These are phyloP conservation scores for Rhodomyrtus tomentosa DNA, from an alignment of 345 rosid genomes.

Conservation along the genomic window DNA sequence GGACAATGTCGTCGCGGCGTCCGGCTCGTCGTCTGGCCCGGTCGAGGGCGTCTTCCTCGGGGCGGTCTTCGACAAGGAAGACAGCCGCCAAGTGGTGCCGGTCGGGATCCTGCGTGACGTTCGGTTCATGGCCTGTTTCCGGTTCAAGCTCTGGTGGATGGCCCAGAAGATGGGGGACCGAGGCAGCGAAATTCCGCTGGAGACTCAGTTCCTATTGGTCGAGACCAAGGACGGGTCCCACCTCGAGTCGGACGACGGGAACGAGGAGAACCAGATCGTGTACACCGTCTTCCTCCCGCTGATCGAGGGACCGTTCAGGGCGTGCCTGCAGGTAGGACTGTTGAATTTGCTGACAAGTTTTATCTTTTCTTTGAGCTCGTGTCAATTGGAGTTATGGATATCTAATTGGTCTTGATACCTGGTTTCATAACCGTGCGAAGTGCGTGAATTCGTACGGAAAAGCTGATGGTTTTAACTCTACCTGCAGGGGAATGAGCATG, in stretches of 20 bases:
- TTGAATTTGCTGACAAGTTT: not conserved
- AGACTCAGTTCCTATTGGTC: slow-evolving; percentile 75
- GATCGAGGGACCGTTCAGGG: slow-evolving; percentile 73
- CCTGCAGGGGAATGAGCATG: slow-evolving; percentile 52
- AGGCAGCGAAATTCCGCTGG: slow-evolving; percentile 69
- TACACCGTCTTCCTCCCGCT: slow-evolving; percentile 88
- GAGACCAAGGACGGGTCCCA: slow-evolving; percentile 71
- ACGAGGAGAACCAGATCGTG: slow-evolving; percentile 44
- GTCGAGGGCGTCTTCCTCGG: slow-evolving; percentile 79
- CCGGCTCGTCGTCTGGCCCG: slow-evolving; percentile 50
- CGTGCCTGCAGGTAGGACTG: slow-evolving; percentile 17
- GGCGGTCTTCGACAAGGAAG: slow-evolving; percentile 46
- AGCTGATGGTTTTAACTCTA: no score
- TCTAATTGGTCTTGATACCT: no score
- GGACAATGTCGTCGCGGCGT: slow-evolving; percentile 59
- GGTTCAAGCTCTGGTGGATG: slow-evolving; percentile 99
- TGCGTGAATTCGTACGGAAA: no score
- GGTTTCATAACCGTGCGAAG: no score
- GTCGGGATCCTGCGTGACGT: slow-evolving; percentile 56
- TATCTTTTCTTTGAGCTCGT: not conserved
- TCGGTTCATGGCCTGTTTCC: slow-evolving; percentile 86
- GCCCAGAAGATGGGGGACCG: slow-evolving; percentile 80
- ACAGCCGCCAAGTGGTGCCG: slow-evolving; percentile 52
- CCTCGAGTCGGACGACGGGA: slow-evolving; percentile 47
- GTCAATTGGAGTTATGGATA: no score